A percentile compares a stretch with the other conserved stretches of the same genome.
phyloP scores from a whole-genome alignment of 352 stramenopile species.

The Globisporangium lucens region DNA sequence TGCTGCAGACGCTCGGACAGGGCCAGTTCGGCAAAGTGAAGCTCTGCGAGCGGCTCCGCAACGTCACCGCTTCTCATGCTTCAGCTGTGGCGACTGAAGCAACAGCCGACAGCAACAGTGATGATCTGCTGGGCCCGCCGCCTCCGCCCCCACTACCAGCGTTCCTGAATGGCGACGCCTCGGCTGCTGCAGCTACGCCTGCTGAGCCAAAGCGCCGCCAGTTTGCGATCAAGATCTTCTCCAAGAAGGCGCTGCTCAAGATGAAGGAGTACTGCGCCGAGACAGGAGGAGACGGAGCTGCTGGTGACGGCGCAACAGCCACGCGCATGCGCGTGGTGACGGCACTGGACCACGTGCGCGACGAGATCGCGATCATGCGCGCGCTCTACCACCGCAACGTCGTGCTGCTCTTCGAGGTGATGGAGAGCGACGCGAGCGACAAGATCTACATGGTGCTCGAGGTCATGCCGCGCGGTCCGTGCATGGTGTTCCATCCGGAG shows the following conservation, averaged over 20 bases:
- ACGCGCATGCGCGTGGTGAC: constrained; percentile 69
- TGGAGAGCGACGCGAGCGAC: constrained; percentile 72
- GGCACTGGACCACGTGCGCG: constrained; percentile 71
- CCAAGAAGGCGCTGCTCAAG: constrained; percentile 64
- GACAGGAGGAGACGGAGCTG: constrained; percentile 9
- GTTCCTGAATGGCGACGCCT: constrained; percentile 5
- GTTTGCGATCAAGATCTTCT: constrained; percentile 87
- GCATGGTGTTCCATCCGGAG: constrained; percentile 74
- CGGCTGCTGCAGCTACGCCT: constrained; percentile 6
- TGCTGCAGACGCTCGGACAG: constrained; percentile 66
- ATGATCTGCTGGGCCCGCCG: constrained; percentile 1
- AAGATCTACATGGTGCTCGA: constrained; percentile 87
- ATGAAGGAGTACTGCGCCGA: constrained; percentile 77
- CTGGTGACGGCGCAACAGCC: constrained; percentile 9
- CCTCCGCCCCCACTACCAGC: constrained; percentile 11
- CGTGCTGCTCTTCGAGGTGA: constrained; percentile 89
- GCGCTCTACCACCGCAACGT: constrained; percentile 89
- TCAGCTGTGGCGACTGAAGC: not conserved
- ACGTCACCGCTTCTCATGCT: not conserved
- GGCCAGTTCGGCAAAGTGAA: constrained; percentile 87
- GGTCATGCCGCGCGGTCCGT: constrained; percentile 78
- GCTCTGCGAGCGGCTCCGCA: constrained; percentile 63
- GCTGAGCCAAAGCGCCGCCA: constrained; percentile 23
- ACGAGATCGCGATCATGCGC: constrained; percentile 88
- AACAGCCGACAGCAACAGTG: not conserved